Conservation (phyloP, 2,329 filamentous ascomycete species). For the Diaporthe aspalathi region DNA sequence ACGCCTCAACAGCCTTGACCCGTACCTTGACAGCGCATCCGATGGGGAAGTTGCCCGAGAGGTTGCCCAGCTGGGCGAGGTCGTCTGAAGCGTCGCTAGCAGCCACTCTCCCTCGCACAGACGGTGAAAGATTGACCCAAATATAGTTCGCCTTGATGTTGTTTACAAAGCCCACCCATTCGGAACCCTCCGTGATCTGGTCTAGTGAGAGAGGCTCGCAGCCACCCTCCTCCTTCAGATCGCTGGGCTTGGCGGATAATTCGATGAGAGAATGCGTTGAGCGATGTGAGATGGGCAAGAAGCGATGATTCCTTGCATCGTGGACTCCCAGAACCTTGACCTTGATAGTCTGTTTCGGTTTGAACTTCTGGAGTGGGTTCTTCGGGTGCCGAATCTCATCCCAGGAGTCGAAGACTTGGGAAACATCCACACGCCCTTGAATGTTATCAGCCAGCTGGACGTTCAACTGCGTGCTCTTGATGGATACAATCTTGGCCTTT, state of each 20-base stretch:
- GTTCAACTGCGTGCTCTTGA: conserved; percentile 94
- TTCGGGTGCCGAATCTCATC: conserved; percentile 87
- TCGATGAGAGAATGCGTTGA: conserved; percentile 86
- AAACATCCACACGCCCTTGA: conserved; percentile 92
- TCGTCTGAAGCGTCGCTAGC: conserved; percentile 90
- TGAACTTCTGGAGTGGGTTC: conserved; percentile 80
- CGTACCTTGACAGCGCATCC: conserved; percentile 88
- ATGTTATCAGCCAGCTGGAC: conserved; percentile 88
- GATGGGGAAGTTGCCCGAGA: conserved; percentile 84
- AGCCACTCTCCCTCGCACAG: conserved; percentile 84
- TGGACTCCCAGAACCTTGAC: conserved; percentile 89
- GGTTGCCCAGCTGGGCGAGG: conserved; percentile 79
- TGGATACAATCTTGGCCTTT: conserved; percentile 81
- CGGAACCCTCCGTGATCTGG: conserved; percentile 77
- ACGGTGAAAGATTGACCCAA: conserved; percentile 92
- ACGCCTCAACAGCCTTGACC: conserved; percentile 78
- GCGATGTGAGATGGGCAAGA: conserved; percentile 90
- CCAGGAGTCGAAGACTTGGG: conserved; percentile 89
- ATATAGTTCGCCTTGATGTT: conserved; percentile 83
- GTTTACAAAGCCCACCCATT: conserved; percentile 88
- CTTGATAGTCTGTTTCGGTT: conserved; percentile 74
- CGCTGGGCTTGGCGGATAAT: conserved; percentile 81
- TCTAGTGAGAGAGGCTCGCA: conserved; percentile 73
- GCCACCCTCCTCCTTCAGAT: conserved; percentile 60
- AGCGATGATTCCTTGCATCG: conserved; percentile 89